Base-by-base conservation (phyloP, 768 basidiomycete species). In the Leccinellum albellum region DNA sequence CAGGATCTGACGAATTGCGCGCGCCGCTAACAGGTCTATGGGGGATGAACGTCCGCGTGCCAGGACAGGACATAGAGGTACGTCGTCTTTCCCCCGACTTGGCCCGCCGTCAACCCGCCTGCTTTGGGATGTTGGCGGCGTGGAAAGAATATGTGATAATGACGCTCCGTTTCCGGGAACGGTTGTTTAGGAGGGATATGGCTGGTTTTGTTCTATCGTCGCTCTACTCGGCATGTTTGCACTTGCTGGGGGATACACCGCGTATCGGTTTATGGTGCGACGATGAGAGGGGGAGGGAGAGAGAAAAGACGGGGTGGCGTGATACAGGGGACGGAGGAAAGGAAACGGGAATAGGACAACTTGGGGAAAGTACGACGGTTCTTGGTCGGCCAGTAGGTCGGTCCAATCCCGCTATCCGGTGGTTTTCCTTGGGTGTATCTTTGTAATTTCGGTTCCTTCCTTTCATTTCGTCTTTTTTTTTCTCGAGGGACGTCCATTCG, bases 11-110 rank as follows among this genome's bases (percentile, higher is more conserved):
- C 12, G 40, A 49, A 12, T 12, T 3, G 44, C 14, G 14, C 44
- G 12, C 14, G 37, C 44, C 21, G 14, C 14, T 17, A 28, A 32
- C 55, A 86, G 88, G 91, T 80, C 74, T 97, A 14, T 96, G 94
- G 94, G 95, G 96, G 13, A 98, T 98, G 96, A 99, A 98, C 76
- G 95, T 98, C 0, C 89, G 90, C 62, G 97, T 99, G 1, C 97
- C 97, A 0, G 94, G 94, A 0, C 81, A 97, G 67, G 85, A 82
- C 51, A 71, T 81, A 10, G 14, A 55, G 13, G 86, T 83, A 40
- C 51, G 69, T 54, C 20, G 2, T 17, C 50, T 17, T 24, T 14
- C 48, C 6, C 12, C 31, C 7, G 3, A 49, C 20, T 42, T 21
- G 20, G 12, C 40, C 37, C 37, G 37, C n/a, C n/a, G 37, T n/a